Percentiles rank a stretch among this genome's conserved stretches.
Evolutionary conservation across 306 rosid species (phyloP).

Genomic region (Gynostemma pentaphyllum): DNA sequence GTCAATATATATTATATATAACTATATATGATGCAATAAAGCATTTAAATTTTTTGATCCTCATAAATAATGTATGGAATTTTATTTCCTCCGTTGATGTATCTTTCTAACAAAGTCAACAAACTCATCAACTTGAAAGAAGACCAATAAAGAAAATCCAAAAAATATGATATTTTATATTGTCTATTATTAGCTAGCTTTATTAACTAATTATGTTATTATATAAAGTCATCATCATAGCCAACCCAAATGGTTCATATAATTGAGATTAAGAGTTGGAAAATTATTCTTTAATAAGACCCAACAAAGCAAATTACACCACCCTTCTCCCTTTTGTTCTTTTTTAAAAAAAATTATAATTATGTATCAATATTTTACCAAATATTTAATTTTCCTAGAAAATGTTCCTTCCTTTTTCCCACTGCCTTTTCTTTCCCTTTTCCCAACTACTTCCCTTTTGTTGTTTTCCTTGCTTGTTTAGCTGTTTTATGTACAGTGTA

Average conservation of each 20-base stretch:
- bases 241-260: conserved; percentile 39
- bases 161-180: background rate
- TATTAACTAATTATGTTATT: background rate
- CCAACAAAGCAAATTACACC: conserved; percentile 12
- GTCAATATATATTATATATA: no score
- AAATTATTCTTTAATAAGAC: conserved; percentile 39
- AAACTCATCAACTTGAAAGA: conserved; percentile 1
- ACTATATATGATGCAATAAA: no score
- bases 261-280: conserved; percentile 34
- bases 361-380: background rate
- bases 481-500: background rate
- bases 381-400: background rate
- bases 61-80: no score
- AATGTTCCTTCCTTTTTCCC: background rate
- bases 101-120: background rate
- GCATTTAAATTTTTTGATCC: background rate
- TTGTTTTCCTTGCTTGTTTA: conserved; percentile 1
- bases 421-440: background rate
- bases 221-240: conserved; percentile 19
- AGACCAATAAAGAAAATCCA: background rate
- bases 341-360: background rate
- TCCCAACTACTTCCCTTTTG: background rate
- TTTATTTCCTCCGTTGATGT: conserved; percentile 1
- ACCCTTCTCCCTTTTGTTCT: conserved; percentile 5
- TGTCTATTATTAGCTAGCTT: background rate